Percentiles rank a stretch among this genome's conserved stretches.
These are phyloP conservation scores for Guadua angustifolia DNA, from an alignment of 176 grass and related monocot species.

Conservation along the genomic window DNA sequence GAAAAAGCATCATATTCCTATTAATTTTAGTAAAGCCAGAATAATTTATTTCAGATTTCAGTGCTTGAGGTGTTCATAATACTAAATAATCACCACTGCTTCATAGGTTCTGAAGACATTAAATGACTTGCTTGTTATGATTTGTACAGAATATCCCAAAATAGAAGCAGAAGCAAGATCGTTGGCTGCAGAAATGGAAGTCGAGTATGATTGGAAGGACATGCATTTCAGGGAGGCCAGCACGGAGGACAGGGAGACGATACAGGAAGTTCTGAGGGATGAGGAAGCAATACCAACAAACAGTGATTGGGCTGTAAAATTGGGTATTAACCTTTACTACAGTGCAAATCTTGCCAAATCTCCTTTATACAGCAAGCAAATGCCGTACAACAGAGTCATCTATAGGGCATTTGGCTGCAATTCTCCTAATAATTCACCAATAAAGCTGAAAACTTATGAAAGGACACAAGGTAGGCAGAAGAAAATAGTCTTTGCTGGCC, in stretches of 20 bases:
- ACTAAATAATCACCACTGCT: background rate
- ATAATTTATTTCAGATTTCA: constrained; percentile 26
- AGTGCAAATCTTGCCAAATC: constrained; percentile 90
- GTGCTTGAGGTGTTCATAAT: constrained; percentile 24
- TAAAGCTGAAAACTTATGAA: constrained; percentile 50
- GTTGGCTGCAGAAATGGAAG: constrained; percentile 69
- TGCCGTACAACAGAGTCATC: constrained; percentile 88
- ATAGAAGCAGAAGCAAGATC: constrained; percentile 89
- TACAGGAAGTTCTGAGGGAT: constrained; percentile 61
- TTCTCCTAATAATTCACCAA: constrained; percentile 55
- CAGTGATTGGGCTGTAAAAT: constrained; percentile 91
- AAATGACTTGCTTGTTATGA: constrained; percentile 42
- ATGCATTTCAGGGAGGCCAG: constrained; percentile 71
- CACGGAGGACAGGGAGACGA: constrained; percentile 63
- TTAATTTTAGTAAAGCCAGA: constrained; percentile 27
- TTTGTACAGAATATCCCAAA: constrained; percentile 81
- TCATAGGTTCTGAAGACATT: constrained; percentile 37
- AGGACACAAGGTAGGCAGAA: constrained; percentile 62
- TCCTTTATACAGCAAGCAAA: constrained; percentile 80
- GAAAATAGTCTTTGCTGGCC: constrained; percentile 68
- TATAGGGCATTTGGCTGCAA: constrained; percentile 71
- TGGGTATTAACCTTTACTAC: constrained; percentile 95
- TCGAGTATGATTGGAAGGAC: constrained; percentile 68
- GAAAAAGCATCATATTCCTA: background rate
- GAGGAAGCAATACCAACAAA: constrained; percentile 78